Percentiles rank a stretch among this genome's conserved stretches.
Evolutionary conservation across 139 green algal species (phyloP).

Genomic region (Tetradesmus obliquus): DNA sequence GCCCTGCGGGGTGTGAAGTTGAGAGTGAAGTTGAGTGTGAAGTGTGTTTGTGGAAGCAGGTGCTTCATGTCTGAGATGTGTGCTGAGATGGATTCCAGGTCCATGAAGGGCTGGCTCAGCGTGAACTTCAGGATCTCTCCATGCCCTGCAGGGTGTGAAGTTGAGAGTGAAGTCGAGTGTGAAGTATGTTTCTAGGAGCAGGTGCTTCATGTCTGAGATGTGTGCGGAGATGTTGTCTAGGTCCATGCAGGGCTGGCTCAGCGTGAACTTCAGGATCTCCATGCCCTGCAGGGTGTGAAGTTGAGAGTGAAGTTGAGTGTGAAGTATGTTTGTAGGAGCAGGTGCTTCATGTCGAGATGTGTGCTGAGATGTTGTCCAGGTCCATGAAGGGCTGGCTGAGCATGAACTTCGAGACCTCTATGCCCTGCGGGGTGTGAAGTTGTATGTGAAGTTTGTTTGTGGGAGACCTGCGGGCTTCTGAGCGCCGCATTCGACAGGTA

Average conservation of each 20-base stretch:
- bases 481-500: too few species aligned
- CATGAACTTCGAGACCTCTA: constrained; percentile 49
- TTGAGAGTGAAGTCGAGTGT: background rate
- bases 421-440: constrained; percentile 14
- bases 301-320: background rate
- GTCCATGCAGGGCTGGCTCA: constrained; percentile 42
- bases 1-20: constrained; percentile 25
- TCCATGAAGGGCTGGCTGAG: constrained; percentile 39
- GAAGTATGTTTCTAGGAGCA: background rate
- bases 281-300: constrained; percentile 18
- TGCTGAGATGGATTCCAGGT: constrained; percentile 43
- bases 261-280: constrained; percentile 49
- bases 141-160: constrained; percentile 24
- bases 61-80: constrained; percentile 45
- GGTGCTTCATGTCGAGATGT: constrained; percentile 40
- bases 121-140: constrained; percentile 50
- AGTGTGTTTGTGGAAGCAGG: background rate
- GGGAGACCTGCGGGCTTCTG: background rate
- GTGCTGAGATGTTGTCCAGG: constrained; percentile 43
- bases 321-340: background rate
- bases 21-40: background rate
- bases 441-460: background rate
- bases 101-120: constrained; percentile 33
- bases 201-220: constrained; percentile 34
- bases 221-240: constrained; percentile 46